A percentile compares a stretch with the other conserved stretches of the same genome.
Conservation (phyloP, 345 rosid species). For the Cardamine chenopodiifolia region DNA sequence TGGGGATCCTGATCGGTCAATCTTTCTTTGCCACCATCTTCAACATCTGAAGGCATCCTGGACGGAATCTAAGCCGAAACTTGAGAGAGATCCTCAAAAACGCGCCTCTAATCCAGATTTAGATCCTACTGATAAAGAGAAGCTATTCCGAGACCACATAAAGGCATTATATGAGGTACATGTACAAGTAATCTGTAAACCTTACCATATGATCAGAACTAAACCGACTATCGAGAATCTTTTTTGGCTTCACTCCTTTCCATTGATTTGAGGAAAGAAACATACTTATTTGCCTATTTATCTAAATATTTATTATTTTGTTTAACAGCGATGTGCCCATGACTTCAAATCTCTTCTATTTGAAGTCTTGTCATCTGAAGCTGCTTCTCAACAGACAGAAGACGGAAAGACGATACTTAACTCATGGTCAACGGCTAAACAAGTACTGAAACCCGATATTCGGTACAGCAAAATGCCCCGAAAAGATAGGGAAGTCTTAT, state of each 20-base stretch:
- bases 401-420: slow-evolving; percentile 76
- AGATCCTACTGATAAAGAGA: slow-evolving; percentile 79
- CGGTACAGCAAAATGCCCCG: slow-evolving; percentile 87
- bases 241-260: background rate
- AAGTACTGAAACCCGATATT: slow-evolving; percentile 66
- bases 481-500: slow-evolving; percentile 73
- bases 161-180: slow-evolving; percentile 84
- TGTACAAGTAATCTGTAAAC: slow-evolving; percentile 8
- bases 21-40: slow-evolving; percentile 22
- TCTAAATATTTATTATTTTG: background rate
- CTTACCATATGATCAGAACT: slow-evolving; percentile 10
- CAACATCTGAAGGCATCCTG: slow-evolving; percentile 73
- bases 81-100: slow-evolving; percentile 96
- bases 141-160: slow-evolving; percentile 87
- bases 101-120: slow-evolving; percentile 81
- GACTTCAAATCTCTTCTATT: slow-evolving; percentile 72
- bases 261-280: background rate
- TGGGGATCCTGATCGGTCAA: slow-evolving; percentile 17
- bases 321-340: slow-evolving; percentile 60
- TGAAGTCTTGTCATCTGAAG: slow-evolving; percentile 72
- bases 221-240: background rate
- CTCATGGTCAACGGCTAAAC: slow-evolving; percentile 95
- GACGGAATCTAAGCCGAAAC: slow-evolving; percentile 82
- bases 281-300: background rate
- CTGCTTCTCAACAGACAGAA: slow-evolving; percentile 68